Base-by-base conservation (phyloP, 495 filamentous ascomycete genomes). In the Umbilicaria muhlenbergii region DNA sequence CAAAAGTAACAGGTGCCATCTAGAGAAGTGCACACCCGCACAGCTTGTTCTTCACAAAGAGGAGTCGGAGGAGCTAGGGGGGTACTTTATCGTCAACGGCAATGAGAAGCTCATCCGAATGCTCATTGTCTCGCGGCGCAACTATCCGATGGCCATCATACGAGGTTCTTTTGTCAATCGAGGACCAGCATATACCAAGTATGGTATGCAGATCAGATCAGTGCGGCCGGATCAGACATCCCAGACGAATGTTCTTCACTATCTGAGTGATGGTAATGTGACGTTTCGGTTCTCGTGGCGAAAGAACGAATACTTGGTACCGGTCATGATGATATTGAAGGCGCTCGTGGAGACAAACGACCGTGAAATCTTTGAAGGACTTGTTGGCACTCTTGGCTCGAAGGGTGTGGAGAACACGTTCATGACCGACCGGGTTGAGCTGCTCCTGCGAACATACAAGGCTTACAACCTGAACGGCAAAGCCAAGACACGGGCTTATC, bases 251-350 rank as follows among this genome's bases (percentile, higher is more conserved):
- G 86, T 94, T 18, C 70, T 98, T 18, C 91, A 98, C 61, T 98
- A 95, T 62, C 77, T 95, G 38, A 81, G 70, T 47, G 89, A 96
- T 60, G 91, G 91, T 48, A 95, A 94, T 59, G 76, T 95, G 46
- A 94, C 83, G 2, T 93, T 98, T 67, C 75, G 91, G 34, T 96
- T 98, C 62, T 94, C 89, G 1, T 98, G 91, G 91, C 72, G 89
- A 49, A 98, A 98, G 69, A 85, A 85, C 49, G 91, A 96, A 63
- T 98, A 82, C 56, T 71, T 95, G 17, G 72, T 98, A 12, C 91
- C 91, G 14, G 83, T 86, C 46, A 79, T 94, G 73, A 95, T 98
- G 91, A 75, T 95, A 12, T 62, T 98, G 48, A 96, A 95, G 66
- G 91, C 91, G 2, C 71, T 98, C 36, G 74, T 87, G 15, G 88